Percentiles rank a stretch among this genome's conserved stretches.
Evolutionary conservation across 2,329 filamentous ascomycete genomes (phyloP).

Genomic region (Aaosphaeria arxii): DNA sequence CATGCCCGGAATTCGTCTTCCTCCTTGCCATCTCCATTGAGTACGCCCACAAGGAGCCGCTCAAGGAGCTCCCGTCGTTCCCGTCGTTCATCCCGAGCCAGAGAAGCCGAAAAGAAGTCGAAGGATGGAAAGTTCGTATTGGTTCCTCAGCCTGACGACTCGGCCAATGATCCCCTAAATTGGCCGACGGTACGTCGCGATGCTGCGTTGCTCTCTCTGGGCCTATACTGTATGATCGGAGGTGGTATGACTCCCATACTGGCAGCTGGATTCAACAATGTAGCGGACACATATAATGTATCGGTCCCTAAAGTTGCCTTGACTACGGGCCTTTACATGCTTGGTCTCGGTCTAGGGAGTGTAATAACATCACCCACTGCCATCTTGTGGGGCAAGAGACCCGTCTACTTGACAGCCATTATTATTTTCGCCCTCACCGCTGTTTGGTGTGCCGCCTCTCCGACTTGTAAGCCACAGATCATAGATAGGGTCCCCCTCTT

Average conservation of each 20-base stretch:
- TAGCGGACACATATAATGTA: slow-evolving; percentile 66
- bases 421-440: slow-evolving; percentile 74
- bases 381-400: slow-evolving; percentile 85
- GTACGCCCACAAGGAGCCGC: slow-evolving; percentile 1
- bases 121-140: slow-evolving; percentile 80
- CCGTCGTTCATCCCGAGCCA: slow-evolving; percentile 15
- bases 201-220: slow-evolving; percentile 73
- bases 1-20: slow-evolving; percentile 57
- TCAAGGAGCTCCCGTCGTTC: slow-evolving; percentile 4
- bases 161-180: slow-evolving; percentile 85
- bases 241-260: slow-evolving; percentile 90
- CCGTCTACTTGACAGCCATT: slow-evolving; percentile 78
- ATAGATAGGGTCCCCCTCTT: not conserved
- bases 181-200: slow-evolving; percentile 84
- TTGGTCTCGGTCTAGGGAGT: slow-evolving; percentile 83
- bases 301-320: slow-evolving; percentile 71
- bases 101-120: slow-evolving; percentile 63
- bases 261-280: slow-evolving; percentile 83
- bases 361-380: slow-evolving; percentile 86
- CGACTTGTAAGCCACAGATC: slow-evolving; percentile 3
- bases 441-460: slow-evolving; percentile 84
- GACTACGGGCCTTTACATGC: slow-evolving; percentile 91
- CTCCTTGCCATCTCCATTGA: slow-evolving; percentile 41
- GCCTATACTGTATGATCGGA: slow-evolving; percentile 89
- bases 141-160: slow-evolving; percentile 89